Percentiles rank a stretch among this genome's conserved stretches.
These are phyloP conservation scores for Saposhnikovia divaricata DNA, from an alignment of 129 eudicot species.

Conservation along the genomic window DNA sequence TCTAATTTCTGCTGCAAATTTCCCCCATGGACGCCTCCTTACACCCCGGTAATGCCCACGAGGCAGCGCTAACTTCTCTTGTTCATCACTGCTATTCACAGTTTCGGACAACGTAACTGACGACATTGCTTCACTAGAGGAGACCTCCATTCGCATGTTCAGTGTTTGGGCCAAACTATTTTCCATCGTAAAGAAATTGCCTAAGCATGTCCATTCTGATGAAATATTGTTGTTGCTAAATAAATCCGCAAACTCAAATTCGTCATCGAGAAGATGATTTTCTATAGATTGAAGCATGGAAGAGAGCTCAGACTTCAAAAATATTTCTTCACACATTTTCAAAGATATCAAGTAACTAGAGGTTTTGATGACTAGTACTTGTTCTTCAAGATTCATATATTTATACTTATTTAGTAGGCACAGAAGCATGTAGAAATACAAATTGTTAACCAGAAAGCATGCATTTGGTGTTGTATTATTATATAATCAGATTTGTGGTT, in stretches of 20 bases:
- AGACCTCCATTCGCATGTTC: not conserved
- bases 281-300: not conserved
- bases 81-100: not conserved
- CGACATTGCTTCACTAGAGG: not conserved
- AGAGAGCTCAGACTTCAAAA: not conserved
- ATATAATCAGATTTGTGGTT: not conserved
- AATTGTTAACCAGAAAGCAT: not conserved
- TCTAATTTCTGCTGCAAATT: constrained; percentile 5
- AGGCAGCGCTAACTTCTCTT: not conserved
- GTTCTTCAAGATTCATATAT: no score
- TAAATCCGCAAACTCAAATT: not conserved
- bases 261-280: not conserved
- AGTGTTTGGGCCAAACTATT: not conserved
- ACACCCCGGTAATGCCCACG: constrained; percentile 6
- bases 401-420: no score
- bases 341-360: not conserved
- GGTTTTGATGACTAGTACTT: not conserved
- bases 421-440: not conserved
- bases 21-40: constrained; percentile 3
- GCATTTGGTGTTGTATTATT: not conserved
- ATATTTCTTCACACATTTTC: not conserved
- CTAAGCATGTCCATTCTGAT: not conserved
- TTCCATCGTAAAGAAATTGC: not conserved
- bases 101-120: not conserved
- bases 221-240: not conserved